phyloP scores from a whole-genome alignment of 164 flowering plant species.

The Piper betle region DNA sequence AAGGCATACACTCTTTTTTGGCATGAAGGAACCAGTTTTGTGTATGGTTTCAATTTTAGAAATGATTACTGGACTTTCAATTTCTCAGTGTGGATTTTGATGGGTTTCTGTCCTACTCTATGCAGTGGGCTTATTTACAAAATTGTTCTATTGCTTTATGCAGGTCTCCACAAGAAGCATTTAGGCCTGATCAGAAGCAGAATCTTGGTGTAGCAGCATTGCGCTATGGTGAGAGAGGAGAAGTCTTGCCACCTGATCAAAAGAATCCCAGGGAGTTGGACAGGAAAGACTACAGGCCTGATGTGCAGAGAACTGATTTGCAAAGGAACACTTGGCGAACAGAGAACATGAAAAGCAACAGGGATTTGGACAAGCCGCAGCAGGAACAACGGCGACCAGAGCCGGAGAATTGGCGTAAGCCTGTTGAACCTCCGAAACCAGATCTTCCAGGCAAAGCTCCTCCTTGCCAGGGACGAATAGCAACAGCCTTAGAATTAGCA shows the following conservation, averaged over 20 bases:
- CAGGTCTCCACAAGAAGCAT: slow-evolving; percentile 30
- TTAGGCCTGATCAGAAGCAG: slow-evolving; percentile 25
- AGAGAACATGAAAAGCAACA: slow-evolving; percentile 30
- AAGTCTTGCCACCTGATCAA: slow-evolving; percentile 25
- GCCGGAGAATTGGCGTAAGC: slow-evolving; percentile 86
- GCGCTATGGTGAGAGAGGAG: slow-evolving; percentile 33
- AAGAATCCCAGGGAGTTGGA: slow-evolving; percentile 32
- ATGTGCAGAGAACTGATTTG: slow-evolving; percentile 30
- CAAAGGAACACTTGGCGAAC: slow-evolving; percentile 54
- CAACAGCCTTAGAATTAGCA: slow-evolving; percentile 76
- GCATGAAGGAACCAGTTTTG: too few species aligned
- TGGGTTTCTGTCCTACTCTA: not conserved
- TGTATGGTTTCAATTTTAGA: too few species aligned
- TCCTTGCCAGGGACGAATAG: slow-evolving; percentile 34
- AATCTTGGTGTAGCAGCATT: slow-evolving; percentile 14
- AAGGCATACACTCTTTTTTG: too few species aligned
- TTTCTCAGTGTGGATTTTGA: too few species aligned
- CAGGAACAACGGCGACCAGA: slow-evolving; percentile 46
- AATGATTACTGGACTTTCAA: too few species aligned
- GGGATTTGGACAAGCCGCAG: slow-evolving; percentile 41
- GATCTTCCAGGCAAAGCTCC: slow-evolving; percentile 15
- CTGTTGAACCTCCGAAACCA: slow-evolving; percentile 35
- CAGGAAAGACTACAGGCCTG: slow-evolving; percentile 33
- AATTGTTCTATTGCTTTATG: slow-evolving; percentile 2
- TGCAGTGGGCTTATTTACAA: not conserved